Percentiles rank a stretch among this genome's conserved stretches.
phyloP scores from a whole-genome alignment of 306 rosid species.

The Crotalaria pallida region DNA sequence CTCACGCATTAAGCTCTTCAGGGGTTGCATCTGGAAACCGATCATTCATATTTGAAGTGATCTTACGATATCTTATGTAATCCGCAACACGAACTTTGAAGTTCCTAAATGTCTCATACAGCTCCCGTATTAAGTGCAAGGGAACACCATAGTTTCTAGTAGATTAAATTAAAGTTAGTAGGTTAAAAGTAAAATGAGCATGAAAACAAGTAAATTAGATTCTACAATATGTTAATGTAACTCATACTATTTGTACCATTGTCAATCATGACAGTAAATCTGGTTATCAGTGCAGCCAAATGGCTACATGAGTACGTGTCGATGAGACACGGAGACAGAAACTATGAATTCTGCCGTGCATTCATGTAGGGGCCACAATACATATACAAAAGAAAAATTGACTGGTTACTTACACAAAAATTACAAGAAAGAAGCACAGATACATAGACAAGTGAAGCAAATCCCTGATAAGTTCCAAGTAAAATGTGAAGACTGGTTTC shows the following conservation, averaged over 20 bases:
- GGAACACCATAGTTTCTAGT: constrained; percentile 90
- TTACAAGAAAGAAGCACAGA: constrained; percentile 88
- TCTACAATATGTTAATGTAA: not conserved
- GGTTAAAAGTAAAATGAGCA: not conserved
- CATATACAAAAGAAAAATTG: constrained; percentile 6
- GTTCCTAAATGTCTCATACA: constrained; percentile 97
- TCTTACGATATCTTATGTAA: constrained; percentile 86
- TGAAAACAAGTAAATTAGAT: not conserved
- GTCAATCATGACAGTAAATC: constrained; percentile 8
- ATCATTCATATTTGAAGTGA: constrained; percentile 97
- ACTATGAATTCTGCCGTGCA: not conserved
- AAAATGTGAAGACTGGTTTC: constrained; percentile 93
- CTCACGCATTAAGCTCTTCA: constrained; percentile 92
- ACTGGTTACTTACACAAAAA: constrained; percentile 75
- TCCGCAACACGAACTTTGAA: constrained; percentile 85
- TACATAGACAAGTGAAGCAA: constrained; percentile 96
- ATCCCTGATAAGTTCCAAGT: constrained; percentile 92
- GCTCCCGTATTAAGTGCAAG: constrained; percentile 93
- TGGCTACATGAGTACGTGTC: not conserved
- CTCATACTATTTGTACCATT: not conserved
- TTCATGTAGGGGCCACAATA: constrained; percentile 2
- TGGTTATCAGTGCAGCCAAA: not conserved
- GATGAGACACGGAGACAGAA: not conserved
- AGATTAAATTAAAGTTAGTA: constrained; percentile 26
- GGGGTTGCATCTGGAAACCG: constrained; percentile 97